Conservation (phyloP, 83 land plant genomes). For the Isoetes engelmannii region DNA sequence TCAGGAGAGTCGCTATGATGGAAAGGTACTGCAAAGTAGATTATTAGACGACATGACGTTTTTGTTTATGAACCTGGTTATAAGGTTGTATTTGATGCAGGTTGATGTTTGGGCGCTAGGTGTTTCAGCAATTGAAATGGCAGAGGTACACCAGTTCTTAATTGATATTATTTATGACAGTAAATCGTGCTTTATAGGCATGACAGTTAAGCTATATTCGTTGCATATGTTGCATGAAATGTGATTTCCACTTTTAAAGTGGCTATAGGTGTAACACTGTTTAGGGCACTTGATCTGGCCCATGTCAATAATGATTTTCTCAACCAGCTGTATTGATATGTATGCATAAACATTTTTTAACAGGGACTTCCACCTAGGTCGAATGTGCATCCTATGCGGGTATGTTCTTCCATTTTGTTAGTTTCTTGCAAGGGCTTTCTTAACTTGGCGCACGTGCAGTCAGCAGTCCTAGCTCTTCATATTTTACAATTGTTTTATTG, state of each 20-base stretch:
- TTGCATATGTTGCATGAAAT: no score
- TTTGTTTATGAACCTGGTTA: not conserved
- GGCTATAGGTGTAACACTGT: no score
- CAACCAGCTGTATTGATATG: not conserved
- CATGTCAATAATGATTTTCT: not conserved
- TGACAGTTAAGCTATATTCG: no score
- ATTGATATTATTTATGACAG: no score
- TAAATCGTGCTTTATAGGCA: no score
- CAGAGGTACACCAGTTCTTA: conserved; percentile 51
- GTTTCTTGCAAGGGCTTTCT: no score
- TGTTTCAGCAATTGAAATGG: conserved; percentile 99
- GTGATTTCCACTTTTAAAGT: no score
- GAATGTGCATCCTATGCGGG: conserved; percentile 94
- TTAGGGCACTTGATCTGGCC: no score
- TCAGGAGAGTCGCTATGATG: conserved; percentile 99
- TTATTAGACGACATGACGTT: not conserved
- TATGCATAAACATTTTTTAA: conserved; percentile 11
- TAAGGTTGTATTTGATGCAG: conserved; percentile 23
- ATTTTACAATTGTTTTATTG: no score
- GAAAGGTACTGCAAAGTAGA: conserved; percentile 56
- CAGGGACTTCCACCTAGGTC: conserved; percentile 95
- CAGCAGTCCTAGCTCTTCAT: no score
- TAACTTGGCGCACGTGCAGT: no score
- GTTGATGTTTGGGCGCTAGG: conserved; percentile 99
- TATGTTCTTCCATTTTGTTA: conserved; percentile 23